Evolutionary conservation across 2,329 filamentous ascomycete species (phyloP).

Genomic region (Blastomyces percursus): DNA sequence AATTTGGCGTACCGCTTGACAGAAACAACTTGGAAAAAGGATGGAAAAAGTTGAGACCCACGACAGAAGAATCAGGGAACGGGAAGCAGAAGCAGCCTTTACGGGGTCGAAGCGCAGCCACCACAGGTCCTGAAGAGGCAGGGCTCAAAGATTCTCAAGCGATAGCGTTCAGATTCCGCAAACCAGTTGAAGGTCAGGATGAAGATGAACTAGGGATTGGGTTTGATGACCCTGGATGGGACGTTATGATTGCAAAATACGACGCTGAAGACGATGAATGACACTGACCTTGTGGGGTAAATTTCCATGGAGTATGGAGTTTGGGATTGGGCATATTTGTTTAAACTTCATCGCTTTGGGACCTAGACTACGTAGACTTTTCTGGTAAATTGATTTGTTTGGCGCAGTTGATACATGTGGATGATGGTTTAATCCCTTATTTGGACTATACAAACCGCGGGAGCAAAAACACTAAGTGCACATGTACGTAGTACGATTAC

Average conservation of each 20-base stretch:
- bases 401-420: not conserved
- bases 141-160: slow-evolving; percentile 31
- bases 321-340: not conserved
- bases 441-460: not conserved
- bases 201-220: slow-evolving; percentile 25
- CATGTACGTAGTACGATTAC: not conserved
- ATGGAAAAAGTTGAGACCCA: slow-evolving; percentile 36
- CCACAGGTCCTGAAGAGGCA: slow-evolving; percentile 23
- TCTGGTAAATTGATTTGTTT: not conserved
- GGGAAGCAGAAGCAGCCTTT: slow-evolving; percentile 19
- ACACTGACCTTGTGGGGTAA: not conserved
- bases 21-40: slow-evolving; percentile 40
- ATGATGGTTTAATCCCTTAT: not conserved
- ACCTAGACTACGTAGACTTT: not conserved
- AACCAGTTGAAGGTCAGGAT: slow-evolving; percentile 25
- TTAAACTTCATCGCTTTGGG: not conserved
- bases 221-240: slow-evolving; percentile 16
- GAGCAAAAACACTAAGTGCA: not conserved
- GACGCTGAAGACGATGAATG: slow-evolving; percentile 13
- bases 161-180: slow-evolving; percentile 31
- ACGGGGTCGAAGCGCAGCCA: slow-evolving; percentile 23
- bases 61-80: slow-evolving; percentile 20
- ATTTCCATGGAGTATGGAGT: slow-evolving; percentile 2
- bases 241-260: slow-evolving; percentile 15
- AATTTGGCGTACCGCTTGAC: slow-evolving; percentile 40